Conservation (phyloP, 768 basidiomycete species). For the Rhodosporidiobolus sp. region DNA sequence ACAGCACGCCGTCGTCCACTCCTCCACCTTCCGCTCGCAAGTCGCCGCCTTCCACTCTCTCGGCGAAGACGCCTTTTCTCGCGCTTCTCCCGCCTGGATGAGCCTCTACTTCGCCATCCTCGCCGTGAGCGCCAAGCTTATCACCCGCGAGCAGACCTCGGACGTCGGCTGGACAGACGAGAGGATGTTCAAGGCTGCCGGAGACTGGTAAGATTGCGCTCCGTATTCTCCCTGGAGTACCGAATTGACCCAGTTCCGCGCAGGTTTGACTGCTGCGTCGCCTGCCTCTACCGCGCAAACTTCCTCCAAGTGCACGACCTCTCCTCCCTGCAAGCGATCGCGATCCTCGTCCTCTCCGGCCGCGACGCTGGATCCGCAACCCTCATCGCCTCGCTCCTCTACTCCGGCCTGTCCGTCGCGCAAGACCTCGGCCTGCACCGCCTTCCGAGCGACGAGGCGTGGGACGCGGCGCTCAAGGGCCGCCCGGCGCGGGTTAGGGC, state of each 20-base stretch:
- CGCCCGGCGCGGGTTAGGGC: not conserved
- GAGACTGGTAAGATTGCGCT: constrained; percentile 2
- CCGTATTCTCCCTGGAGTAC: not conserved
- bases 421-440: constrained; percentile 36
- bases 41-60: constrained; percentile 27
- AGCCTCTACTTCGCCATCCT: constrained; percentile 34
- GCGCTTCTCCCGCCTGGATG: constrained; percentile 30
- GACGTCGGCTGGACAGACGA: constrained; percentile 23
- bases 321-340: constrained; percentile 30
- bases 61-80: constrained; percentile 21
- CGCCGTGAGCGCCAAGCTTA: constrained; percentile 32
- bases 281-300: constrained; percentile 34
- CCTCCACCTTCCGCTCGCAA: constrained; percentile 18
- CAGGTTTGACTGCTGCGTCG: constrained; percentile 32
- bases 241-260: too few relatives aligned
- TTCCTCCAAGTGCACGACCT: constrained; percentile 35
- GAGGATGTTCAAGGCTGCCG: constrained; percentile 13
- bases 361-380: constrained; percentile 35
- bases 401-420: constrained; percentile 35
- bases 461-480: constrained; percentile 8
- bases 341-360: constrained; percentile 36
- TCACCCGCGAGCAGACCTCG: constrained; percentile 10
- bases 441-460: constrained; percentile 22
- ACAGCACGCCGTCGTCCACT: constrained; percentile 34
- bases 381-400: constrained; percentile 37